Conservation (phyloP, 2,329 filamentous ascomycete species). For the Xylariaceae sp. region DNA sequence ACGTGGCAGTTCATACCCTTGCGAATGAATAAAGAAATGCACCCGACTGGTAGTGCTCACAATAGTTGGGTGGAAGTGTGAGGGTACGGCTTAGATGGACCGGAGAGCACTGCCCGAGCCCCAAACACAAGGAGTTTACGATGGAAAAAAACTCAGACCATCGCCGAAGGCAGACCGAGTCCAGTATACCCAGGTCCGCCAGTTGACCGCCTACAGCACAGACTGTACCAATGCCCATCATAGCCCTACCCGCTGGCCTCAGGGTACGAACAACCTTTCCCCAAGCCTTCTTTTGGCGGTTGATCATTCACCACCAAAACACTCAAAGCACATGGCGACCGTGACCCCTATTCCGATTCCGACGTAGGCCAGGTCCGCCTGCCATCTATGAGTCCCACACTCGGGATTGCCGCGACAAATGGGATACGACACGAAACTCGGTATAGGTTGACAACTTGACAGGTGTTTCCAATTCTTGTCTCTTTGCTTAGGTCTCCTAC, state of each 20-base stretch:
- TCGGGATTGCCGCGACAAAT: neutral
- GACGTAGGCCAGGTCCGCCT: neutral
- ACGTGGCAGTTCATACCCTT: neutral
- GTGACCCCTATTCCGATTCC: neutral
- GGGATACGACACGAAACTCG: neutral
- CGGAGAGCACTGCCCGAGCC: neutral
- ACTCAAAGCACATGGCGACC: neutral
- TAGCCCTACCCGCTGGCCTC: neutral
- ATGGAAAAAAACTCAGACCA: neutral
- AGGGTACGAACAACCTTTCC: neutral
- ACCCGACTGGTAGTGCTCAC: neutral
- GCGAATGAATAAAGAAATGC: neutral
- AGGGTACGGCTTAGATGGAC: neutral
- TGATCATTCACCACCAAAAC: neutral
- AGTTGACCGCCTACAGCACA: neutral
- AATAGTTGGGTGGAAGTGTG: neutral
- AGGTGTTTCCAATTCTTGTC: neutral
- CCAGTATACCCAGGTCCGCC: neutral
- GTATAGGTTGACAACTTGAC: neutral
- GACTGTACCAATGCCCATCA: neutral
- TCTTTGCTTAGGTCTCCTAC: neutral
- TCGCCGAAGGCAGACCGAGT: neutral
- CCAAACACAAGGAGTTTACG: neutral
- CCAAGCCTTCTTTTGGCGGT: neutral
- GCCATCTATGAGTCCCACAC: neutral